Percentiles rank a stretch among this genome's conserved stretches.
These are phyloP conservation scores for Daphne laureola DNA, from an alignment of 441 rosid species.

Conservation along the genomic window DNA sequence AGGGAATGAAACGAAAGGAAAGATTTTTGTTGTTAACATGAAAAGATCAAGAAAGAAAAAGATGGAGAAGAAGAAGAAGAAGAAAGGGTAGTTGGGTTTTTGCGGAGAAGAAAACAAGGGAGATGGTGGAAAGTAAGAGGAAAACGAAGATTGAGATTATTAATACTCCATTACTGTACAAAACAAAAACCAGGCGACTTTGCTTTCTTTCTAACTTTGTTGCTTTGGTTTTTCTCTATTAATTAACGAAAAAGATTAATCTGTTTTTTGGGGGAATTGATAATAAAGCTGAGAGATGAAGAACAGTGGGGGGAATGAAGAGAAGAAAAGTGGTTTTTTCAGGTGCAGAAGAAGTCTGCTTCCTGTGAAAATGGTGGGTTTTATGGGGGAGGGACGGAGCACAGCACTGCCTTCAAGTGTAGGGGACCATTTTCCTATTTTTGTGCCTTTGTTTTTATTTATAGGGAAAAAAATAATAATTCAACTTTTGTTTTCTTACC, in stretches of 20 bases:
- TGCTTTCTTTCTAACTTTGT: too few relatives aligned
- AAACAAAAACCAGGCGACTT: constrained; percentile 6
- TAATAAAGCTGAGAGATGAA: constrained; percentile 1
- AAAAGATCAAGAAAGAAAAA: neutral
- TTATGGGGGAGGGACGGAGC: constrained; percentile 1
- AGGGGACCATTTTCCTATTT: constrained; percentile 12
- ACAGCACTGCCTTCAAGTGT: neutral
- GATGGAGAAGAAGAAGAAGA: constrained; percentile 6
- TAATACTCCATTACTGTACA: constrained; percentile 1
- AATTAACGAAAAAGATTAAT: too few relatives aligned
- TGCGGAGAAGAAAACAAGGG: neutral
- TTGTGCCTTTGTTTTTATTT: neutral
- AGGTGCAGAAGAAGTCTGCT: constrained; percentile 16
- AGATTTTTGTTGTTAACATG: neutral
- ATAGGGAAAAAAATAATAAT: too few relatives aligned
- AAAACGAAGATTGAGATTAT: neutral
- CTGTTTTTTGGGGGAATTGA: too few relatives aligned
- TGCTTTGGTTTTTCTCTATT: too few relatives aligned
- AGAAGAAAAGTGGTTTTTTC: constrained; percentile 19
- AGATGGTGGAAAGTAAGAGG: neutral
- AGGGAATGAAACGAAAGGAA: too few relatives aligned
- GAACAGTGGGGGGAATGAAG: neutral
- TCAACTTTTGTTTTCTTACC: too few relatives aligned
- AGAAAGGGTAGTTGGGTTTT: constrained; percentile 11
- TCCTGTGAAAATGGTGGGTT: constrained; percentile 6